Evolutionary conservation across 805 yeast genomes (phyloP).

Genomic region (Metschnikowia dekortorum): DNA sequence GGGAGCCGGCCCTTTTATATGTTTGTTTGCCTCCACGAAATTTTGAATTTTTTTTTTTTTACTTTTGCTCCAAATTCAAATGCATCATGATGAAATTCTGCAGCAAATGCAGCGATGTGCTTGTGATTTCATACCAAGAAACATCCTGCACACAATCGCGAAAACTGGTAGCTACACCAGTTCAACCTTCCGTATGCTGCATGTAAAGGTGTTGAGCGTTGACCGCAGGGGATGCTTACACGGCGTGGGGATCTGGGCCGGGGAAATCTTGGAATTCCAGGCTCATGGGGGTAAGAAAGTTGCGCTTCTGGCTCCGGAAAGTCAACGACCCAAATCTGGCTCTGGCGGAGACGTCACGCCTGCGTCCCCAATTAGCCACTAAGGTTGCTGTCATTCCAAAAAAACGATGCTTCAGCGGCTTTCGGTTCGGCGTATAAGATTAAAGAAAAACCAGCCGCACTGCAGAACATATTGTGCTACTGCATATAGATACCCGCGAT

Average conservation of each 20-base stretch:
- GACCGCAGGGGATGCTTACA: neutral
- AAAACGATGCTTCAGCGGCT: neutral
- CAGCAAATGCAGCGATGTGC: neutral
- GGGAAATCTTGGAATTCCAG: neutral
- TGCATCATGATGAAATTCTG: constrained; percentile 8
- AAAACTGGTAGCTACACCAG: neutral
- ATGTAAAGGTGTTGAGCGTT: constrained; percentile 5
- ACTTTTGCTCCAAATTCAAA: neutral
- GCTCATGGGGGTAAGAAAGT: neutral
- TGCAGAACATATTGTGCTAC: neutral
- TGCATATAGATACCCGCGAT: neutral
- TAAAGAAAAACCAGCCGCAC: neutral
- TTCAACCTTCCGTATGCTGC: neutral
- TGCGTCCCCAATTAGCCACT: neutral
- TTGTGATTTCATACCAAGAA: neutral
- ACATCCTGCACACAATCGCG: neutral
- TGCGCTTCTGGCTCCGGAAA: neutral
- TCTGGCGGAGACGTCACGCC: neutral
- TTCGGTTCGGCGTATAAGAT: neutral
- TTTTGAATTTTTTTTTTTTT: neutral
- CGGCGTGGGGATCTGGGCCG: constrained; percentile 1
- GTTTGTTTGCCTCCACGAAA: neutral
- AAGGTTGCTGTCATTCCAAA: constrained; percentile 3
- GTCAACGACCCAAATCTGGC: neutral
- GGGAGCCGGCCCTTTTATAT: constrained; percentile 2